Evolutionary conservation across 2,329 filamentous ascomycete genomes (phyloP).

Genomic region (Apiospora aurea): DNA sequence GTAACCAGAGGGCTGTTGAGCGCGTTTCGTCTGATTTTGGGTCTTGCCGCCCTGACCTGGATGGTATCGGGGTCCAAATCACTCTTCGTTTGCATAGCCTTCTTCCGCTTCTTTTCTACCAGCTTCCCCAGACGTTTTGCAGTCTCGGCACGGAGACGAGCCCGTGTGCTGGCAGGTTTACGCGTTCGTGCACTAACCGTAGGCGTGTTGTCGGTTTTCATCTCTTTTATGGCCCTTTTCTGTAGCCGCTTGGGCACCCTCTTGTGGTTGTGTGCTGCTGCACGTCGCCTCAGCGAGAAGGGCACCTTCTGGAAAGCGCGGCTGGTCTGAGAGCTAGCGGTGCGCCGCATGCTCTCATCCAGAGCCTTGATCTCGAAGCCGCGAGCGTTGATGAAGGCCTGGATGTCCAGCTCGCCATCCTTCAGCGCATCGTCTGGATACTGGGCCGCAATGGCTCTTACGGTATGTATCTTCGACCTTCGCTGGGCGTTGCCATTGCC

Average conservation of each 20-base stretch:
- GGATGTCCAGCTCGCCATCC: conserved; percentile 84
- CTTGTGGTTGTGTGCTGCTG: conserved; percentile 94
- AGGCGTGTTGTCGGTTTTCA: conserved; percentile 90
- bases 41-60: conserved; percentile 53
- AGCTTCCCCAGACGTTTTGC: conserved; percentile 74
- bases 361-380: conserved; percentile 90
- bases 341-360: conserved; percentile 80
- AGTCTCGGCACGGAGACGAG: conserved; percentile 74
- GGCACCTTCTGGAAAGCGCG: conserved; percentile 93
- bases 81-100: conserved; percentile 43
- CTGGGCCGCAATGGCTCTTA: conserved; percentile 57
- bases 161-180: conserved; percentile 65
- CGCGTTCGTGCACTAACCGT: conserved; percentile 71
- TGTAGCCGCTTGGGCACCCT: conserved; percentile 82
- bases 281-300: conserved; percentile 81
- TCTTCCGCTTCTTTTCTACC: conserved; percentile 57
- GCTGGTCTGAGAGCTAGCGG: conserved; percentile 67
- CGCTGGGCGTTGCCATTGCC: not conserved
- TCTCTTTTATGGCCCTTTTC: conserved; percentile 72
- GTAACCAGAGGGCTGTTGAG: conserved; percentile 69
- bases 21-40: conserved; percentile 74
- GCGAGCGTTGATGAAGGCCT: conserved; percentile 82
- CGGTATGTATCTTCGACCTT: conserved; percentile 12
- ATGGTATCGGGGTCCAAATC: conserved; percentile 45
- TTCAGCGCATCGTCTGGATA: conserved; percentile 58